Evolutionary conservation across 192 early-diverging fungal species (phyloP).

Genomic region (Thamnidium elegans): DNA sequence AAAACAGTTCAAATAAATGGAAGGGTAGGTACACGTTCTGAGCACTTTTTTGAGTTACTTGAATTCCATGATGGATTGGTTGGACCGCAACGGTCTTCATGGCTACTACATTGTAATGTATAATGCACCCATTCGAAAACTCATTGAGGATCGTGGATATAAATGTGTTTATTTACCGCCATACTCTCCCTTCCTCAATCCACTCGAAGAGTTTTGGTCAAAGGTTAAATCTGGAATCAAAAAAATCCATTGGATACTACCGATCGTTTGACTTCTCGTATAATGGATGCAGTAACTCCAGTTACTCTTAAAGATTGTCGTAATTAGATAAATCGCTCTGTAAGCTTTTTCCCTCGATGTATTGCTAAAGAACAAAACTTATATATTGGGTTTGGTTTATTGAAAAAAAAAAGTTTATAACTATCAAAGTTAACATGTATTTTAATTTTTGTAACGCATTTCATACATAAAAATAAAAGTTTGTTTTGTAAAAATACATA

Average conservation of each 20-base stretch:
- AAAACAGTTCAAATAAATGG: not conserved
- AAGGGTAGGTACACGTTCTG: conserved; percentile 12
- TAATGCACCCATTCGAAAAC: conserved; percentile 4
- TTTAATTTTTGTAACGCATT: too few relatives aligned
- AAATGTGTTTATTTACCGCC: not conserved
- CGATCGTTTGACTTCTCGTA: not conserved
- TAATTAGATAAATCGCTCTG: not conserved
- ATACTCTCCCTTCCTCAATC: conserved; percentile 3
- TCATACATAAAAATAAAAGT: too few relatives aligned
- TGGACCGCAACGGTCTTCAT: not conserved
- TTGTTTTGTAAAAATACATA: too few relatives aligned
- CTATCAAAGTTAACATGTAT: too few relatives aligned
- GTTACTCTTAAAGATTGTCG: conserved; percentile 1
- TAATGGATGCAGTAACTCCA: not conserved
- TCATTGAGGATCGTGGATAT: conserved; percentile 2
- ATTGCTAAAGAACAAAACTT: not conserved
- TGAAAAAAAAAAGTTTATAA: too few relatives aligned
- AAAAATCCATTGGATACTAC: not conserved
- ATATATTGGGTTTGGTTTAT: too few relatives aligned
- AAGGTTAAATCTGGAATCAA: conserved; percentile 1
- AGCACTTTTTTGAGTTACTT: conserved; percentile 17
- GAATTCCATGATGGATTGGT: not conserved
- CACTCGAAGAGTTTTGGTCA: conserved; percentile 7
- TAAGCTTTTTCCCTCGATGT: not conserved
- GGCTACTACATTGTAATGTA: conserved; percentile 17